Percentiles rank a stretch among this genome's conserved stretches.
phyloP scores from a whole-genome alignment of 2,329 filamentous ascomycete species.

The Emericellopsis cladophorae region DNA sequence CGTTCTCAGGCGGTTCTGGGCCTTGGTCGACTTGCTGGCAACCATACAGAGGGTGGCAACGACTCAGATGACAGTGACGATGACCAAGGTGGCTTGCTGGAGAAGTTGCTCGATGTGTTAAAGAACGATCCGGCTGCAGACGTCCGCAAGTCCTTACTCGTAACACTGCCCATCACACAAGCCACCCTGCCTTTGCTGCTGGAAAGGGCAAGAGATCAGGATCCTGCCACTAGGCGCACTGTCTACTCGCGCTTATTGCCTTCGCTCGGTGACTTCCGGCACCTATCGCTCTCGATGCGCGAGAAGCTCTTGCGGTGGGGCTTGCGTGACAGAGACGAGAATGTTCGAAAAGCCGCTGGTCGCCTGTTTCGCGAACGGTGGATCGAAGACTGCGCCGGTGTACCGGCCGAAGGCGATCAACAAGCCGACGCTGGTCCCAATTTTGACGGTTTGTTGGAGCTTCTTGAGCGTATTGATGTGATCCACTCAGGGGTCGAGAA shows the following conservation, averaged over 20 bases:
- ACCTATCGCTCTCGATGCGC: conserved; percentile 83
- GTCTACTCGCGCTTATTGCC: conserved; percentile 82
- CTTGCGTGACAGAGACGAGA: conserved; percentile 83
- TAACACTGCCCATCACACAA: conserved; percentile 80
- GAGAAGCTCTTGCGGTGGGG: conserved; percentile 96
- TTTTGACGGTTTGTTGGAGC: conserved; percentile 74
- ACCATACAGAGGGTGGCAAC: conserved; percentile 57
- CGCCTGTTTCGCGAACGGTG: conserved; percentile 89
- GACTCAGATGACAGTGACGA: conserved; percentile 59
- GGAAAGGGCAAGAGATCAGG: conserved; percentile 81
- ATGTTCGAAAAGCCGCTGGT: conserved; percentile 81
- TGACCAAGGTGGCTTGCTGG: conserved; percentile 56
- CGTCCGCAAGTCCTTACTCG: conserved; percentile 73
- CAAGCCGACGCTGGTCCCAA: conserved; percentile 52
- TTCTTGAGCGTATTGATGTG: conserved; percentile 88
- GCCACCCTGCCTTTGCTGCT: conserved; percentile 76
- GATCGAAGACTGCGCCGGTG: conserved; percentile 86
- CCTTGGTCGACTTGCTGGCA: conserved; percentile 71
- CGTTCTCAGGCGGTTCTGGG: conserved; percentile 86
- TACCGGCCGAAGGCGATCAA: conserved; percentile 43
- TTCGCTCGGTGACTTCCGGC: conserved; percentile 83
- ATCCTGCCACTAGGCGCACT: conserved; percentile 69
- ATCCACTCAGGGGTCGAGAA: conserved; percentile 81
- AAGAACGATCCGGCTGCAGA: conserved; percentile 93
- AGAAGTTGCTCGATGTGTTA: conserved; percentile 75